These are phyloP conservation scores for Penicillium sp. DNA, from an alignment of 2,329 filamentous ascomycete genomes.

Conservation along the genomic window DNA sequence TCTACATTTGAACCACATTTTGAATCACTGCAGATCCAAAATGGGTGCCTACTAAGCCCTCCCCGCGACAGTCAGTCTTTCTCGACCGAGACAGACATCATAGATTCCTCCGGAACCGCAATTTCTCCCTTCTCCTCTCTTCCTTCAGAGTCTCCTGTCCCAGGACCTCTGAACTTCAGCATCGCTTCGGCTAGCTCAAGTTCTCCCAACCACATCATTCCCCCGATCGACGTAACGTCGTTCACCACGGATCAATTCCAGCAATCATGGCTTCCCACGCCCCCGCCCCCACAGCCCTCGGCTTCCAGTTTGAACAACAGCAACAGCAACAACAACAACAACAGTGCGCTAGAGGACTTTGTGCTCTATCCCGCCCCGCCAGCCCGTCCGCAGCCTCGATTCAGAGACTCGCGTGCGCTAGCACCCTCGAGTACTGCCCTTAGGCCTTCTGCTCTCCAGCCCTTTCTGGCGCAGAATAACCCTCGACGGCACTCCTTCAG, in stretches of 20 bases:
- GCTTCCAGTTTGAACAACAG: constrained; percentile 38
- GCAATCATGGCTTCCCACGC: constrained; percentile 49
- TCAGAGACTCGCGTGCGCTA: constrained; percentile 35
- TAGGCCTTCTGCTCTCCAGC: constrained; percentile 35
- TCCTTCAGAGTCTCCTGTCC: constrained; percentile 44
- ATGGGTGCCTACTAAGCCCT: constrained; percentile 44
- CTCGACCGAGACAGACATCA: constrained; percentile 41
- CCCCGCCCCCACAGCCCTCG: constrained; percentile 44
- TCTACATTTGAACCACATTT: constrained; percentile 15
- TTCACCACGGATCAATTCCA: constrained; percentile 50
- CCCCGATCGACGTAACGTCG: constrained; percentile 45
- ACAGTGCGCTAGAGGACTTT: constrained; percentile 43
- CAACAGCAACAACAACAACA: constrained; percentile 34
- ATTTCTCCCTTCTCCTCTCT: constrained; percentile 29
- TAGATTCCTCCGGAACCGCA: constrained; percentile 36
- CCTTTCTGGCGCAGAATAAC: constrained; percentile 36
- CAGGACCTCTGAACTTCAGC: constrained; percentile 48
- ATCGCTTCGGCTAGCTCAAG: constrained; percentile 44
- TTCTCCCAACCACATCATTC: constrained; percentile 37
- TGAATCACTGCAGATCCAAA: constrained; percentile 28
- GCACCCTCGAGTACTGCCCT: constrained; percentile 37
- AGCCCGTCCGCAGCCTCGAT: constrained; percentile 33
- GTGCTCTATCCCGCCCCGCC: constrained; percentile 41
- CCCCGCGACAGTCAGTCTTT: constrained; percentile 35
- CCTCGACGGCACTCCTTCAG: constrained; percentile 37